Conservation (phyloP, 2,329 filamentous ascomycete genomes). For the Elsinoe fawcettii region DNA sequence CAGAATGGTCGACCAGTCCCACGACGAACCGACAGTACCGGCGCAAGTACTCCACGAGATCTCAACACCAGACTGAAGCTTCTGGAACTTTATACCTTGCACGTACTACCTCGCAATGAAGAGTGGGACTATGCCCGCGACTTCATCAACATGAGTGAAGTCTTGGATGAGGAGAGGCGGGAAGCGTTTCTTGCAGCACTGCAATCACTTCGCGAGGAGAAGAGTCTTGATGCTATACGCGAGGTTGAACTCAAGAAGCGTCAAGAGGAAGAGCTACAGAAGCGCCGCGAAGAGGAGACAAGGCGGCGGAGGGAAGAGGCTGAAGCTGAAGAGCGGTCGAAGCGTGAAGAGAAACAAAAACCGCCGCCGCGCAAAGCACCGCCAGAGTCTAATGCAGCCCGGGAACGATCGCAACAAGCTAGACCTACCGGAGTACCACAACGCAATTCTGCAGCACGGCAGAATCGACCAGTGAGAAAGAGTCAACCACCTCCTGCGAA, state of each 20-base stretch:
- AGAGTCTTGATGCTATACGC: constrained; percentile 59
- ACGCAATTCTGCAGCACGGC: constrained; percentile 10
- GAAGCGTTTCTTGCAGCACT: constrained; percentile 84
- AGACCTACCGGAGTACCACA: neutral
- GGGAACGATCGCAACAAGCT: neutral
- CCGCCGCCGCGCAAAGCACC: constrained; percentile 1
- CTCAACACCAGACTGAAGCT: constrained; percentile 81
- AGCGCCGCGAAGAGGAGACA: constrained; percentile 39
- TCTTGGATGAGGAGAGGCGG: constrained; percentile 84
- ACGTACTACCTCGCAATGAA: constrained; percentile 85
- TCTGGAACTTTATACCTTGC: constrained; percentile 87
- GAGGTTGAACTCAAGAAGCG: constrained; percentile 56
- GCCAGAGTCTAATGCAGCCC: neutral
- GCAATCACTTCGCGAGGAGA: constrained; percentile 75
- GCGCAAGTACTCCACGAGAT: constrained; percentile 71
- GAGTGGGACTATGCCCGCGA: constrained; percentile 95
- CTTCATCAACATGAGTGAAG: constrained; percentile 78
- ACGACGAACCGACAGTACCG: constrained; percentile 15
- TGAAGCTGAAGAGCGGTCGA: constrained; percentile 34
- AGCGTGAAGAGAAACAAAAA: constrained; percentile 29
- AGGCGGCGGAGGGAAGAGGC: constrained; percentile 30
- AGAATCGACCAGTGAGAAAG: constrained; percentile 29
- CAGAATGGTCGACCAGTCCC: constrained; percentile 24
- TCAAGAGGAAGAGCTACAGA: constrained; percentile 42
- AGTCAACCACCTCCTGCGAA: constrained; percentile 28